These are phyloP conservation scores for Xylaria castorea DNA, from an alignment of 495 filamentous ascomycete species.

Conservation along the genomic window DNA sequence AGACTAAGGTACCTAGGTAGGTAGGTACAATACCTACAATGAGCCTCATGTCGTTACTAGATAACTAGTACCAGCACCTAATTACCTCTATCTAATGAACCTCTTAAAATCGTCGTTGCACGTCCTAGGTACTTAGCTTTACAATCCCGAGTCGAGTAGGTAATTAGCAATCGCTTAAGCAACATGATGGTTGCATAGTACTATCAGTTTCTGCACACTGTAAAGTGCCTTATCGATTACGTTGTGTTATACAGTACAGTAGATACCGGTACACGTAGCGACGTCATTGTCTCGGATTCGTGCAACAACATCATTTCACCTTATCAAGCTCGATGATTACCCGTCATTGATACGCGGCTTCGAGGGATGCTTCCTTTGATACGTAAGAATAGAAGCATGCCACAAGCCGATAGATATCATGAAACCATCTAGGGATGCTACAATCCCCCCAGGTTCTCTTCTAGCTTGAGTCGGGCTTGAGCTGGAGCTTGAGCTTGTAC, in stretches of 20 bases:
- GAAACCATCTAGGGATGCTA: not conserved
- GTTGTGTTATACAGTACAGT: too few relatives aligned
- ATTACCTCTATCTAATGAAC: too few relatives aligned
- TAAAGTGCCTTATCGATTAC: not conserved
- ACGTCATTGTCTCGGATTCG: not conserved
- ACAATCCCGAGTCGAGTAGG: too few relatives aligned
- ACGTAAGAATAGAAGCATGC: not conserved
- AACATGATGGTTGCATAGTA: not conserved
- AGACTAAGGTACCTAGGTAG: too few relatives aligned
- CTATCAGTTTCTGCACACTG: not conserved
- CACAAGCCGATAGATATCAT: not conserved
- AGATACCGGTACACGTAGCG: not conserved
- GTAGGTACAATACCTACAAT: too few relatives aligned
- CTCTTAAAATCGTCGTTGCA: too few relatives aligned
- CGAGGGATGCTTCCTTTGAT: not conserved
- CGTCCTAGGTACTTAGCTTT: too few relatives aligned
- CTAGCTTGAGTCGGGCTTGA: not conserved
- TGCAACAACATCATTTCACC: not conserved
- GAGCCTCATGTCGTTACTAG: too few relatives aligned
- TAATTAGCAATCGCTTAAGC: not conserved
- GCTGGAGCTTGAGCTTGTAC: not conserved
- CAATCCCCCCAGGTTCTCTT: not conserved
- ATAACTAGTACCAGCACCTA: too few relatives aligned
- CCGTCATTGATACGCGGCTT: not conserved
- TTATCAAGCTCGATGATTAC: too few relatives aligned